A percentile compares a stretch with the other conserved stretches of the same genome.
Conservation (phyloP, 805 yeast genomes). For the Saccharomycopsis amapae region DNA sequence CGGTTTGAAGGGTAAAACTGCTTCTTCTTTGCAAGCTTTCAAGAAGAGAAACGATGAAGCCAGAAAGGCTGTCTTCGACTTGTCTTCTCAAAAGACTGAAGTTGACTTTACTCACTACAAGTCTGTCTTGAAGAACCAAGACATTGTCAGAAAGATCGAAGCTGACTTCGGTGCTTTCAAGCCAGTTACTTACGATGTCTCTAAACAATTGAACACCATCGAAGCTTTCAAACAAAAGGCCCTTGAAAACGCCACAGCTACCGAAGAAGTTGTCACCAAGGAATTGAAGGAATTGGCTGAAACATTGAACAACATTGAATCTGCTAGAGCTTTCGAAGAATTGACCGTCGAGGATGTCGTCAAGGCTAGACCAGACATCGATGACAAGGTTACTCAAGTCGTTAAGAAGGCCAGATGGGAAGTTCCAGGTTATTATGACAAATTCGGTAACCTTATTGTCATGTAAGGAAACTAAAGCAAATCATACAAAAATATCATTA, state of each 20-base stretch:
- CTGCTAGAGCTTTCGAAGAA: conserved; percentile 96
- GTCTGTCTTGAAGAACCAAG: conserved; percentile 70
- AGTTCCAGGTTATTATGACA: conserved; percentile 97
- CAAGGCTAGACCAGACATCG: conserved; percentile 95
- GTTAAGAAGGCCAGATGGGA: conserved; percentile 96
- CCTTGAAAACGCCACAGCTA: conserved; percentile 86
- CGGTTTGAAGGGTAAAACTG: conserved; percentile 91
- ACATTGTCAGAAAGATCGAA: conserved; percentile 76
- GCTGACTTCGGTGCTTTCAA: conserved; percentile 64
- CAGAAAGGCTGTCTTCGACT: conserved; percentile 66
- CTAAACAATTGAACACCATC: conserved; percentile 86
- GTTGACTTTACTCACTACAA: conserved; percentile 83
- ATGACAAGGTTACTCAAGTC: conserved; percentile 91
- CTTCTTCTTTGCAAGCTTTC: conserved; percentile 80
- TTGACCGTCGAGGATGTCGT: conserved; percentile 92
- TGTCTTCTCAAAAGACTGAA: conserved; percentile 62
- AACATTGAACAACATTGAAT: conserved; percentile 88
- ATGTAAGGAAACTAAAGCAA: conserved; percentile 41
- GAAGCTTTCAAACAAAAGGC: conserved; percentile 94
- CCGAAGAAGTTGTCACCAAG: conserved; percentile 80
- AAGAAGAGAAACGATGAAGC: conserved; percentile 99
- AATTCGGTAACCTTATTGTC: conserved; percentile 93
- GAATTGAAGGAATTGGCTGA: conserved; percentile 81
- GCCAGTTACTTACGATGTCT: conserved; percentile 79
- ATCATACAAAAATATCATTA: neutral